Base-by-base conservation (phyloP, 2,329 filamentous ascomycete species). In the Lachnellula cervina region DNA sequence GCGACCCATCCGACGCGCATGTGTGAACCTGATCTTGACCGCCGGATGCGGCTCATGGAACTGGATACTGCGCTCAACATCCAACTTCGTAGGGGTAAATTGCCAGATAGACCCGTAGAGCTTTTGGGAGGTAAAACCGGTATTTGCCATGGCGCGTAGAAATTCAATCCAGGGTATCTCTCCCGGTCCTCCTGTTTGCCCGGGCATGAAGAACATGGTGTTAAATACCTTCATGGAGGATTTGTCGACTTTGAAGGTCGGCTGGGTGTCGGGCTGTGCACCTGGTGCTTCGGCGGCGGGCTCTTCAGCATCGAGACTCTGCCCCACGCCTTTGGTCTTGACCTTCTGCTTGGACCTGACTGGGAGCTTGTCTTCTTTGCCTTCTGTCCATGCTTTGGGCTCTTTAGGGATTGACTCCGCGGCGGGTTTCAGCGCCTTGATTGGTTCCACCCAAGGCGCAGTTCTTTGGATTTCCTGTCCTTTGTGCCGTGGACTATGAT, bases 21-120 rank as follows among this genome's bases (percentile, higher is more conserved):
- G 66, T 2, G 58, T 58, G 58, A 77, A 79, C 0, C 76, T 68
- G 3, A 85, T 71, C 67, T 83, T 84, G 1, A 69, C 68, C 1
- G 63, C 64, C 0, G 80, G 79, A 64, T 85, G 81, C 3, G 82
- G 81, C 62, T 84, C 80, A 57, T 85, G 80, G 57, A 84, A 81
- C 52, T 81, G 77, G 25, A 85, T 84, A 21, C 72, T 74, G 5
- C 76, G 67, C 42, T 74, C 69, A 0, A 75, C 70, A 46, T 76
- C 71, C 35, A 51, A n/a, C 2, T 49, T 46, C 5, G 50, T 46
- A 4, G 76, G 77, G n/a, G 70, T 71, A 56, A 85, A 85, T 14
- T 82, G 77, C 83, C 82, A 86, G 0, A 77, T 77, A 1, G 78
- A 84, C 0, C 81, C 80, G 57, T 82, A 81, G 0, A 83, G 71